These are phyloP conservation scores for Corymbia calophylla DNA, from an alignment of 441 rosid genomes.

Conservation along the genomic window DNA sequence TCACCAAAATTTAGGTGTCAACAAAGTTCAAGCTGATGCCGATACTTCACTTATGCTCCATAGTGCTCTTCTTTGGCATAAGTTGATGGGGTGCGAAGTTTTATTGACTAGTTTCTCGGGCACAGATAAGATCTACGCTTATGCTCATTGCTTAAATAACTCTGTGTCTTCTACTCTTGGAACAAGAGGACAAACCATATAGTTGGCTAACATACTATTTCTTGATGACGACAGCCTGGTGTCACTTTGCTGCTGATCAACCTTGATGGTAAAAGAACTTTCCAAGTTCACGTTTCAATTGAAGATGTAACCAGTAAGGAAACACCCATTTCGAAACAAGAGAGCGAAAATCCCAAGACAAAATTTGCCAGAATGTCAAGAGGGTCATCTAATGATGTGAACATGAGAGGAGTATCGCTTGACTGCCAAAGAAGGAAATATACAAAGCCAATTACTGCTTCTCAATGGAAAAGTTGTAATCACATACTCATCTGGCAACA, in stretches of 20 bases:
- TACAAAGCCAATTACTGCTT: no score
- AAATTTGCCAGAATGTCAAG: conserved; percentile 8
- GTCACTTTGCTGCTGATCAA: conserved; percentile 25
- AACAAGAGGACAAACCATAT: neutral
- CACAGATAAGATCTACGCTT: neutral
- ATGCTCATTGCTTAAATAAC: neutral
- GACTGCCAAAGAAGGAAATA: conserved; percentile 28
- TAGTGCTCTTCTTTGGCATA: conserved; percentile 2
- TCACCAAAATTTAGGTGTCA: no score
- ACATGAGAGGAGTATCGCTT: no score
- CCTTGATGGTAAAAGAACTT: conserved; percentile 17
- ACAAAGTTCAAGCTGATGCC: neutral
- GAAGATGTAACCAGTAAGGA: neutral
- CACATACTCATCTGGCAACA: no score
- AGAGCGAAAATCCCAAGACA: neutral
- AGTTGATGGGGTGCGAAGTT: neutral
- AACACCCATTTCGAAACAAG: neutral
- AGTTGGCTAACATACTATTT: neutral
- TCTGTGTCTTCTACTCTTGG: neutral
- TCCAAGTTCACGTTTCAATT: conserved; percentile 15
- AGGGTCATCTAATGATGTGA: neutral
- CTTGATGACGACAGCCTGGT: conserved; percentile 7
- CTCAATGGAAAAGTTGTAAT: no score
- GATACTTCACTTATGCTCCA: neutral
- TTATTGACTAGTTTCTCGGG: neutral